Conservation (phyloP, 768 basidiomycete species). For the Pisolithus albus region DNA sequence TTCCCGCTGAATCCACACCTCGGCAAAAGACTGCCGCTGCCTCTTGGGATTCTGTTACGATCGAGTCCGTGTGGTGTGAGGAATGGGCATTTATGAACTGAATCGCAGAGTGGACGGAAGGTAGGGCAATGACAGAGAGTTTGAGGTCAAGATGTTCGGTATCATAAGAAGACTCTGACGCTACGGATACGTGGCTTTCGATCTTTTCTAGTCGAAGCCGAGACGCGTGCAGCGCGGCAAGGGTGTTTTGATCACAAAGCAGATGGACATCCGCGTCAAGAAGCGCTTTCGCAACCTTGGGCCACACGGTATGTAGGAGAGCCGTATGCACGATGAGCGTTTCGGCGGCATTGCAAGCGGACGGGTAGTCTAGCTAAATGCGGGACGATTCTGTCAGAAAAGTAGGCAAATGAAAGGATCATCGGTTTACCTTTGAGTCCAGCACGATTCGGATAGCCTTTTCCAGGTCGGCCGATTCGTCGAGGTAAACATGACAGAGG, state of each 20-base stretch:
- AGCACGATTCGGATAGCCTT: slow-evolving; percentile 80
- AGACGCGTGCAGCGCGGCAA: slow-evolving; percentile 46
- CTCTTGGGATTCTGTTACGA: slow-evolving; percentile 73
- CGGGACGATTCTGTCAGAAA: slow-evolving; percentile 1
- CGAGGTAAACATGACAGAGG: slow-evolving; percentile 83
- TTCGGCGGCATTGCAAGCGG: slow-evolving; percentile 92
- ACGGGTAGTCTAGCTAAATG: slow-evolving; percentile 83
- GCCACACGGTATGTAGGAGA: slow-evolving; percentile 72
- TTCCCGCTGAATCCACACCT: slow-evolving; percentile 87
- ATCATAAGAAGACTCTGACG: slow-evolving; percentile 60
- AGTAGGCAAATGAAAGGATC: background rate
- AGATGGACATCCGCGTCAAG: slow-evolving; percentile 65
- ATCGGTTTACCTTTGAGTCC: slow-evolving; percentile 73
- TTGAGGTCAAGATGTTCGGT: slow-evolving; percentile 87
- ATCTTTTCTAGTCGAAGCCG: slow-evolving; percentile 29
- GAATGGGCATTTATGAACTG: slow-evolving; percentile 88
- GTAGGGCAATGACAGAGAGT: slow-evolving; percentile 71
- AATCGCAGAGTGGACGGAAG: slow-evolving; percentile 70
- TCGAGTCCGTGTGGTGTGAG: slow-evolving; percentile 92
- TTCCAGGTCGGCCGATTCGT: slow-evolving; percentile 67
- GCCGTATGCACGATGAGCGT: slow-evolving; percentile 80
- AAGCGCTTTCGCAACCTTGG: slow-evolving; percentile 65
- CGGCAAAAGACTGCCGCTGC: slow-evolving; percentile 71
- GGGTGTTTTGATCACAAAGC: slow-evolving; percentile 66
- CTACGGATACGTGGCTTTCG: slow-evolving; percentile 41